These are phyloP conservation scores for Musa acuminata DNA, from an alignment of 176 grass and related monocot species.

Conservation along the genomic window DNA sequence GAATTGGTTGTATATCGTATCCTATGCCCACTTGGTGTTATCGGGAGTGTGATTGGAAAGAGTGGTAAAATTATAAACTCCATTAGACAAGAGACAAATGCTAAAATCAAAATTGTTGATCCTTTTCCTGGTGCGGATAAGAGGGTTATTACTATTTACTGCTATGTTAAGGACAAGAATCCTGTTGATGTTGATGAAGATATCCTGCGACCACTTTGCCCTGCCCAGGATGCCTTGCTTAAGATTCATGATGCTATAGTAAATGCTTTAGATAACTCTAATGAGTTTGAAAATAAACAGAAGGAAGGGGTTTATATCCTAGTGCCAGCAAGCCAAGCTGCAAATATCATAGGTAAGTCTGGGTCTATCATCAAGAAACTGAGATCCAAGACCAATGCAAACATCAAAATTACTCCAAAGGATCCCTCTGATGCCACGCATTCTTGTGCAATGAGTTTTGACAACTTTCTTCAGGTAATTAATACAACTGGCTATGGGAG, in stretches of 20 bases:
- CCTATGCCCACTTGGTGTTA: conserved; percentile 62
- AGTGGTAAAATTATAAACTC: conserved; percentile 86
- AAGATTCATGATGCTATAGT: conserved; percentile 82
- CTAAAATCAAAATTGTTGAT: conserved; percentile 84
- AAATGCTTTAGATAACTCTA: conserved; percentile 38
- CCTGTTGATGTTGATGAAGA: conserved; percentile 40
- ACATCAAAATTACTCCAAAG: conserved; percentile 81
- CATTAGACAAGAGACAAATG: conserved; percentile 61
- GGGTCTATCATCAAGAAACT: conserved; percentile 71
- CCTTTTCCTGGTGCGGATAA: conserved; percentile 78
- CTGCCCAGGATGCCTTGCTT: conserved; percentile 78
- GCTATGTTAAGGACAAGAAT: conserved; percentile 49
- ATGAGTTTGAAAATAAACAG: conserved; percentile 40
- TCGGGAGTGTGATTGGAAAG: conserved; percentile 95
- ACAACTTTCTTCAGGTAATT: conserved; percentile 92
- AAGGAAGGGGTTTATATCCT: conserved; percentile 49
- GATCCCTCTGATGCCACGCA: conserved; percentile 48
- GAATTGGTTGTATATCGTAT: conserved; percentile 77
- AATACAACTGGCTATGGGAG: conserved; percentile 17
- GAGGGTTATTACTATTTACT: conserved; percentile 79
- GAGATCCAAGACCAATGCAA: conserved; percentile 47
- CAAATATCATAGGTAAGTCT: conserved; percentile 83
- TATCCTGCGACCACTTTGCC: conserved; percentile 42
- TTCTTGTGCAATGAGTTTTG: conserved; percentile 80
- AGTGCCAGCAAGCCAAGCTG: conserved; percentile 84